phyloP scores from a whole-genome alignment of 1,284 basidiomycete species.

The Leccinum ponderosum region DNA sequence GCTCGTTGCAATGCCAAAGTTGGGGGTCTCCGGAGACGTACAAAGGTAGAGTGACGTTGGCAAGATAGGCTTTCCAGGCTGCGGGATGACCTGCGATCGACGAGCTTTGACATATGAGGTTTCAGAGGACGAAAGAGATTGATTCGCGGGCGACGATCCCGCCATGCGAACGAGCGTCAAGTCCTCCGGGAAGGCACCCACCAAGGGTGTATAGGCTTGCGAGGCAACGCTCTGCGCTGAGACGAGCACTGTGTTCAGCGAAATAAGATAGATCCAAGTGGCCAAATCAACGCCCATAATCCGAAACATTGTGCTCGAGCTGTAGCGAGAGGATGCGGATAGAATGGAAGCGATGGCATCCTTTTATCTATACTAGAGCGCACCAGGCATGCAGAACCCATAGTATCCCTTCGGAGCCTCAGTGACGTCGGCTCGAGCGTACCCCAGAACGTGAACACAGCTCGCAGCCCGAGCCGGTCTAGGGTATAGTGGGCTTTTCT shows the following conservation, averaged over 20 bases:
- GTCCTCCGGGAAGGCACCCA: slow-evolving; percentile 28
- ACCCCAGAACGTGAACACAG: no score
- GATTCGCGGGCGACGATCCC: slow-evolving; percentile 21
- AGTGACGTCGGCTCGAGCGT: no score
- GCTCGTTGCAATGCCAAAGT: slow-evolving; percentile 41
- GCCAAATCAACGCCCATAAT: neutral
- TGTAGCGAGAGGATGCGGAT: no score
- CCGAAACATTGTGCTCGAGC: no score
- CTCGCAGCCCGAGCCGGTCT: no score
- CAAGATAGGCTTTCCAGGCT: slow-evolving; percentile 37
- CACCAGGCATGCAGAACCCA: no score
- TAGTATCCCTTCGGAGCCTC: no score
- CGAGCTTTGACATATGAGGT: slow-evolving; percentile 33
- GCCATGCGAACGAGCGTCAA: slow-evolving; percentile 37
- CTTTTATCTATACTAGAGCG: no score
- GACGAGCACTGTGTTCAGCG: slow-evolving; percentile 6
- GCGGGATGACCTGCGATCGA: slow-evolving; percentile 28
- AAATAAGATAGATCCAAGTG: slow-evolving; percentile 18
- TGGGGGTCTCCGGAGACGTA: slow-evolving; percentile 28
- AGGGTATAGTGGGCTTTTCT: no score
- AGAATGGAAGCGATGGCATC: no score
- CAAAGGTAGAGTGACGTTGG: slow-evolving; percentile 27
- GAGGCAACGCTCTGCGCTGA: slow-evolving; percentile 28
- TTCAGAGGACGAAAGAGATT: slow-evolving; percentile 34
- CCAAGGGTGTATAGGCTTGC: slow-evolving; percentile 27